A percentile compares a stretch with the other conserved stretches of the same genome.
These are phyloP conservation scores for Talaromyces sp. DNA, from an alignment of 2,329 filamentous ascomycete species.

Conservation along the genomic window DNA sequence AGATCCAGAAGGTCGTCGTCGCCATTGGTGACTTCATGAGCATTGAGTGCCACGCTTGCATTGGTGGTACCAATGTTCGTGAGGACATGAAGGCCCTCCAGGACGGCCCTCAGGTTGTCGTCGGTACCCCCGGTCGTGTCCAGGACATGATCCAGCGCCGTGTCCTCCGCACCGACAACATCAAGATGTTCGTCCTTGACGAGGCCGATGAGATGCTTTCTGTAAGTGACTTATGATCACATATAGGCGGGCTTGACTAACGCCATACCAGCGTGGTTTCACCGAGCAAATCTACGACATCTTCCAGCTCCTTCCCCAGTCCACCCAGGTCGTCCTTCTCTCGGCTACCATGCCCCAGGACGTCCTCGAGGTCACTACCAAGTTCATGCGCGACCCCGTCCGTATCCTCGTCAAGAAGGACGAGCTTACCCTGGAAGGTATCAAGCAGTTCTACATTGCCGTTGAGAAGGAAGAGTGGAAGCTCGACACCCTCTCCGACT, in stretches of 20 bases:
- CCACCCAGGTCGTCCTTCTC: constrained; percentile 95
- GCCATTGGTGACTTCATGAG: constrained; percentile 99
- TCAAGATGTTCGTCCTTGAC: constrained; percentile 99
- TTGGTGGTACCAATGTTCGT: constrained; percentile 95
- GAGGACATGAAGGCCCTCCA: constrained; percentile 98
- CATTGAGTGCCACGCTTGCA: constrained; percentile 97
- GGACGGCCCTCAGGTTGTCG: constrained; percentile 93
- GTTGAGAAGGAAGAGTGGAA: constrained; percentile 99
- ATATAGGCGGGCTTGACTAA: constrained; percentile 8
- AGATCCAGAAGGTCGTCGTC: constrained; percentile 99
- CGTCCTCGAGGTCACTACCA: constrained; percentile 97
- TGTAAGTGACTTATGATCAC: constrained; percentile 18
- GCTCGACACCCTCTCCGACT: constrained; percentile 94
- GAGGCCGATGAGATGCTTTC: constrained; percentile 97
- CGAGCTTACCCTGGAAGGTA: constrained; percentile 98
- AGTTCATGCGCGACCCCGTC: constrained; percentile 99
- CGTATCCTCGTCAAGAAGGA: constrained; percentile 99
- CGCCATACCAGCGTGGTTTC: constrained; percentile 70
- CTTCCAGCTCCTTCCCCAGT: constrained; percentile 97
- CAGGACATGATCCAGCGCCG: constrained; percentile 99
- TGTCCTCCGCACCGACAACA: constrained; percentile 90
- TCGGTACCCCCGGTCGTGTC: constrained; percentile 96
- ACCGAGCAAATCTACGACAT: constrained; percentile 99
- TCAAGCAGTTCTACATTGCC: constrained; percentile 99
- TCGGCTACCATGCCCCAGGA: constrained; percentile 99